Conservation (phyloP, 2,329 filamentous ascomycete species). For the Colletotrichum trifolii region DNA sequence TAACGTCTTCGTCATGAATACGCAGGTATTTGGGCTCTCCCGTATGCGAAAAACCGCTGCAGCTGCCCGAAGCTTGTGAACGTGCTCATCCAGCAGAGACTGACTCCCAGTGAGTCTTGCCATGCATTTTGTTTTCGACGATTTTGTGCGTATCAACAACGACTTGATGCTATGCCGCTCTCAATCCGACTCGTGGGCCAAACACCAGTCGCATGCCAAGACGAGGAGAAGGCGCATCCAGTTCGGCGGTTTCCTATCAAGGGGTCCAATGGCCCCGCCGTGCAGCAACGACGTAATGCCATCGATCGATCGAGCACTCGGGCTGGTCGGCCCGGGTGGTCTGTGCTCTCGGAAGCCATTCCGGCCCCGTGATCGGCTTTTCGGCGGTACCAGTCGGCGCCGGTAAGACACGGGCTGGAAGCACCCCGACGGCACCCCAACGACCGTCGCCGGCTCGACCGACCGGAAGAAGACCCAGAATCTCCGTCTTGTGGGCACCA, state of each 20-base stretch:
- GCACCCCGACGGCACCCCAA: background rate
- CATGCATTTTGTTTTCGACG: no score
- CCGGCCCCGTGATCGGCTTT: background rate
- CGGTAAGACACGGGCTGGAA: background rate
- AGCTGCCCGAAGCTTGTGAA: background rate
- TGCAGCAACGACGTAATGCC: conserved; percentile 6
- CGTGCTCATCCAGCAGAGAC: background rate
- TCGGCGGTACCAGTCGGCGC: background rate
- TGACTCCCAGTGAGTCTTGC: background rate
- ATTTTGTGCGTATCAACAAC: no score
- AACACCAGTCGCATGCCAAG: no score
- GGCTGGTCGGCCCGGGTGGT: background rate
- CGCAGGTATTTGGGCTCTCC: background rate
- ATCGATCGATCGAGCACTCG: conserved; percentile 7
- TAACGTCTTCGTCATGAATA: background rate
- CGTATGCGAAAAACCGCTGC: background rate
- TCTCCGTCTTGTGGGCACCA: background rate
- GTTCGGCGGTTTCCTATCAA: background rate
- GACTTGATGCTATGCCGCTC: no score
- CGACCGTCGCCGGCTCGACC: background rate
- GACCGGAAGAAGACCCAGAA: background rate
- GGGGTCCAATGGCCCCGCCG: background rate
- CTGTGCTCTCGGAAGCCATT: conserved; percentile 5
- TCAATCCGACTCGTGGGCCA: no score
- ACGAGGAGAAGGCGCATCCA: no score